phyloP scores from a whole-genome alignment of 2,329 filamentous ascomycete genomes.

The Diaporthe amygdali region DNA sequence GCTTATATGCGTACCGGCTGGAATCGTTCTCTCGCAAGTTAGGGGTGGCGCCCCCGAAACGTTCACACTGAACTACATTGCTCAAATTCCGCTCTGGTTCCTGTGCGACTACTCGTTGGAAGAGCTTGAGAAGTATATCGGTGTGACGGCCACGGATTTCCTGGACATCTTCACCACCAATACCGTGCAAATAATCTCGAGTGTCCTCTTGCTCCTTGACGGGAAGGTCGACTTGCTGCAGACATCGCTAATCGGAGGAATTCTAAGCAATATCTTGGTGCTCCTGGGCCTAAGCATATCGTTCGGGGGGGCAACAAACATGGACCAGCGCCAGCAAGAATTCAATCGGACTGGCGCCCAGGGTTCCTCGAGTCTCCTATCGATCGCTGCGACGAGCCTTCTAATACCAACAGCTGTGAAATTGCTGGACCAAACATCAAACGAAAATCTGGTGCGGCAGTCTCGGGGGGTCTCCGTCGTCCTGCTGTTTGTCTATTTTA shows the following conservation, averaged over 20 bases:
- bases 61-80: constrained; percentile 6
- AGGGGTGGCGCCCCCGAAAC: not conserved
- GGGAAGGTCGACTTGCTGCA: constrained; percentile 5
- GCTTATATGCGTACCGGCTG: not conserved
- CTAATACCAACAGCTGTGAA: constrained; percentile 14
- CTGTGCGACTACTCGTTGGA: constrained; percentile 13
- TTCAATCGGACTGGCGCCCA: constrained; percentile 9
- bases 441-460: not conserved
- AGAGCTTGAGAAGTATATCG: constrained; percentile 8
- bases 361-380: constrained; percentile 8
- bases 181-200: not conserved
- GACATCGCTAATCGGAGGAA: constrained; percentile 16
- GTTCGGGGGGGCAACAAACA: constrained; percentile 1
- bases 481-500: constrained; percentile 12
- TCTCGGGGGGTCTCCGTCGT: constrained; percentile 5
- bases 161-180: constrained; percentile 13
- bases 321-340: not conserved
- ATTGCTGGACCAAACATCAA: constrained; percentile 7
- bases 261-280: constrained; percentile 17
- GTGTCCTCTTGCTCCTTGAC: constrained; percentile 6
- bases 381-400: constrained; percentile 13
- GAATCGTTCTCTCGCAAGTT: not conserved
- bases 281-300: constrained; percentile 17
- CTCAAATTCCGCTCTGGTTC: constrained; percentile 14
- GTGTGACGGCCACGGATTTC: not conserved